phyloP scores from a whole-genome alignment of 2,329 filamentous ascomycete species.

The Bipolaris bicolor region DNA sequence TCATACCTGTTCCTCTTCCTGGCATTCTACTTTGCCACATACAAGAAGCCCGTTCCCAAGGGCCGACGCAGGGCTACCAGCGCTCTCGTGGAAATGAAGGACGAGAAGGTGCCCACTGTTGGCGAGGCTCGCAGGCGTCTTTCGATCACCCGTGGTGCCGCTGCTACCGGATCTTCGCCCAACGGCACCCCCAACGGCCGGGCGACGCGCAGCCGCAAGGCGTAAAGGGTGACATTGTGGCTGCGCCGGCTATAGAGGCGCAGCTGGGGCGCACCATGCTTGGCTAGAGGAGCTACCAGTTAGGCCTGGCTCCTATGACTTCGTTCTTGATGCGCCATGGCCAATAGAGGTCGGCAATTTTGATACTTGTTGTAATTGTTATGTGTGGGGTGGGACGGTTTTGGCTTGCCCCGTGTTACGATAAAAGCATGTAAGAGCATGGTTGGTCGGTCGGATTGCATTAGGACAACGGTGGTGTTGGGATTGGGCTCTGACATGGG shows the following conservation, averaged over 20 bases:
- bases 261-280: background rate
- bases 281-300: constrained; percentile 11
- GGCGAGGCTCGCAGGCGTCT: constrained; percentile 60
- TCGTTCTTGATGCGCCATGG: constrained; percentile 11
- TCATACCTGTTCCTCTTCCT: constrained; percentile 99
- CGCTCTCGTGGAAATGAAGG: constrained; percentile 82
- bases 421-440: constrained; percentile 30
- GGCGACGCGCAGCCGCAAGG: constrained; percentile 73
- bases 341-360: constrained; percentile 13
- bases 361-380: constrained; percentile 30
- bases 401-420: constrained; percentile 25
- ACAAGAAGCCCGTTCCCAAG: constrained; percentile 84
- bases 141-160: constrained; percentile 49
- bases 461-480: constrained; percentile 21
- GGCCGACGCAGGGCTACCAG: constrained; percentile 78
- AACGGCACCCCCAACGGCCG: constrained; percentile 62
- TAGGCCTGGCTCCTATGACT: constrained; percentile 8
- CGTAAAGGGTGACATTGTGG: constrained; percentile 55
- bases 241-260: background rate
- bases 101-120: constrained; percentile 67
- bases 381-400: constrained; percentile 21
- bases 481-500: constrained; percentile 15
- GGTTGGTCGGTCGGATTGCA: constrained; percentile 20
- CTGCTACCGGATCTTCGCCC: constrained; percentile 51
- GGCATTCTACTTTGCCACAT: constrained; percentile 97